These are phyloP conservation scores for Pneumocystis wakefieldiae DNA, from an alignment of 1,139 yeast species.

Conservation along the genomic window DNA sequence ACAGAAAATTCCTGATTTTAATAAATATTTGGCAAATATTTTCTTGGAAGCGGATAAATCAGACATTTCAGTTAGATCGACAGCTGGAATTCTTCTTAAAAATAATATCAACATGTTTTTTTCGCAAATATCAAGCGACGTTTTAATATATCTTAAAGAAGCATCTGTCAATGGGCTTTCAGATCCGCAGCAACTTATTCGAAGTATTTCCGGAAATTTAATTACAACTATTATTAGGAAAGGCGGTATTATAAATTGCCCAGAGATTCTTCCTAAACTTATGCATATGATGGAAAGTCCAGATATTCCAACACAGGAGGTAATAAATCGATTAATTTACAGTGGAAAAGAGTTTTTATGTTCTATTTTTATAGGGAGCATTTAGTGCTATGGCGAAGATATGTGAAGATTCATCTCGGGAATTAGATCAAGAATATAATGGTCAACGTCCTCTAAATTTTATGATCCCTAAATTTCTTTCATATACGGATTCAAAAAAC, in stretches of 20 bases:
- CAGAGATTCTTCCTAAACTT: conserved; percentile 52
- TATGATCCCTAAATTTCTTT: conserved; percentile 50
- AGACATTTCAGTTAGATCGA: conserved; percentile 54
- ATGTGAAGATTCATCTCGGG: conserved; percentile 62
- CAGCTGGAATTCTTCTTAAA: conserved; percentile 77
- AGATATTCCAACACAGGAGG: neutral
- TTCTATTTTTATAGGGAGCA: conserved; percentile 52
- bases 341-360: conserved; percentile 25
- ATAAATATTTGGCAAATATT: conserved; percentile 60
- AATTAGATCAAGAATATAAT: conserved; percentile 45
- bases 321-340: conserved; percentile 14
- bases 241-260: conserved; percentile 64
- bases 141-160: conserved; percentile 43
- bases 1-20: conserved; percentile 47
- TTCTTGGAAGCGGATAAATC: conserved; percentile 39
- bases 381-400: conserved; percentile 70
- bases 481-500: conserved; percentile 29
- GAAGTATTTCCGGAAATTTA: conserved; percentile 83
- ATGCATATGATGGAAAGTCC: conserved; percentile 31
- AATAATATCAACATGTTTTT: conserved; percentile 40
- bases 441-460: conserved; percentile 56
- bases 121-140: conserved; percentile 21
- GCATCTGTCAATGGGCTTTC: conserved; percentile 54
- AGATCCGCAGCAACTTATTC: conserved; percentile 44
- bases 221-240: conserved; percentile 65